A percentile compares a stretch with the other conserved stretches of the same genome.
Evolutionary conservation across 108 stramenopile genomes (phyloP).

Genomic region (Seminavis robusta): DNA sequence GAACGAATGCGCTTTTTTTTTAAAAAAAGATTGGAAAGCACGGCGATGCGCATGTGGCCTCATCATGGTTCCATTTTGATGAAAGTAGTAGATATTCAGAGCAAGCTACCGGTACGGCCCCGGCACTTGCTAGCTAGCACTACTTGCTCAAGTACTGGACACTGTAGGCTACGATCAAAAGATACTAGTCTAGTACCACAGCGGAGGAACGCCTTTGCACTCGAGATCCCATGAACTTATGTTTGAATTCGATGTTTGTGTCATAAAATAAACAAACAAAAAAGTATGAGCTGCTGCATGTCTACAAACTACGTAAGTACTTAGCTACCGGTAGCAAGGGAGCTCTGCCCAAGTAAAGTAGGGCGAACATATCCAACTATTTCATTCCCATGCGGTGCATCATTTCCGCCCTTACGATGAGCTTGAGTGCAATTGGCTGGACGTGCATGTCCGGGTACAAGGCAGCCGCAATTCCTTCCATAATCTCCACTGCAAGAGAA

Average conservation of each 20-base stretch:
- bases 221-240: background rate
- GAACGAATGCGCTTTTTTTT: no score
- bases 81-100: no score
- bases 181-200: background rate
- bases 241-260: background rate
- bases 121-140: no score
- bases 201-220: background rate
- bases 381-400: conserved; percentile 52
- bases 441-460: conserved; percentile 76
- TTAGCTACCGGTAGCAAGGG: no score
- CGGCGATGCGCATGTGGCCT: no score
- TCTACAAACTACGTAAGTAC: background rate
- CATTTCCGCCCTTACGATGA: conserved; percentile 81
- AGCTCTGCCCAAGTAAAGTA: background rate
- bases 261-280: background rate
- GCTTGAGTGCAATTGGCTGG: conserved; percentile 64
- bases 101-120: no score
- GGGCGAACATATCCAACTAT: background rate
- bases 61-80: no score
- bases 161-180: no score
- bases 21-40: no score
- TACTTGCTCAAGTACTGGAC: no score
- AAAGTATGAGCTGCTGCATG: background rate
- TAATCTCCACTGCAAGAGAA: conserved; percentile 85
- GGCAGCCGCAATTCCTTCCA: conserved; percentile 76